Evolutionary conservation across 345 rosid genomes (phyloP), one percentile per base, ranked within the genome.

Genomic region (Populus alba): DNA sequence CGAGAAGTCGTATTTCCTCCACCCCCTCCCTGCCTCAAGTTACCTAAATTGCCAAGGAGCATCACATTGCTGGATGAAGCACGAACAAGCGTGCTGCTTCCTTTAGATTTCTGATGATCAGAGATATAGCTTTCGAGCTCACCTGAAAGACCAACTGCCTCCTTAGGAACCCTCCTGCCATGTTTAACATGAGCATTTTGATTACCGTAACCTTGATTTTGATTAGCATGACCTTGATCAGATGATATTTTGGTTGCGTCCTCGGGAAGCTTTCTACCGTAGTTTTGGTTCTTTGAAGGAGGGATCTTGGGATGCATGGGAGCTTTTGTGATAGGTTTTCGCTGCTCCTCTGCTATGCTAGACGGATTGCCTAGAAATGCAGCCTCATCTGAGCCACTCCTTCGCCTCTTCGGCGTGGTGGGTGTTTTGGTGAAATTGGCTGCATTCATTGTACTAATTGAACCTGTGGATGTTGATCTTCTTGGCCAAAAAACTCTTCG

Each of bases 51-150:
- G 0, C 97, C 91, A 15, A 7, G 84, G 35, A 96, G 82, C 97
- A 92, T 92, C 0, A 94, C 86, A 49, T 95, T 95, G 74, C 97
- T 82, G 2, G 99, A 96, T 0, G 99, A 92, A 18, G 98, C 99
- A 39, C 98, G 88, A 39, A 96, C 94, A 27, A 96, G 79, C 0
- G 77, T 84, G 43, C 71, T 83, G 45, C 77, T 66, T 73, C 94
- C 94, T 75, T 70, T 86, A 2, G 82, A 57, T 79, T 89, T 91
- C 49, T 91, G 97, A 72, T 89, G 94, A 78, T 96, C 97, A 0
- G 80, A 66, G 41, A 94, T 90, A 91, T 94, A 89, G 73, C 77
- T 92, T 53, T 96, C 97, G 0, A 96, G 93, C 91, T 96, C 99
- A 2, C 97, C 99, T 0, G 98, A 96, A 41, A 96, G 83, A 53